A percentile compares a stretch with the other conserved stretches of the same genome.
Conservation (phyloP, 2,329 filamentous ascomycete genomes). For the Trichophyton verrucosum region DNA sequence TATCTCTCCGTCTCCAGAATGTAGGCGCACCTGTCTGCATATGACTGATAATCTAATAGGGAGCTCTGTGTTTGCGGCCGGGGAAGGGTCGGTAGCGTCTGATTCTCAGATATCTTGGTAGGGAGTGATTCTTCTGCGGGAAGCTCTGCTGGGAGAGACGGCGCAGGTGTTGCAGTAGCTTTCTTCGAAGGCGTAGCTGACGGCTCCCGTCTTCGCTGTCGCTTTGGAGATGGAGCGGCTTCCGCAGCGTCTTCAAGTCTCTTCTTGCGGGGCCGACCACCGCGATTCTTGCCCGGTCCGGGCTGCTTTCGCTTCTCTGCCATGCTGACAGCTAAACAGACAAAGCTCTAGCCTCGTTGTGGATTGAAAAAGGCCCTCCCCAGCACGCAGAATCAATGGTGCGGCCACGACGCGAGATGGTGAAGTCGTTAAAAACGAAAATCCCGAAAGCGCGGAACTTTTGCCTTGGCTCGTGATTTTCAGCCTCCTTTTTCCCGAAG, state of each 20-base stretch:
- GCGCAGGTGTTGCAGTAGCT: slow-evolving; percentile 19
- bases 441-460: slow-evolving; percentile 3
- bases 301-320: slow-evolving; percentile 34
- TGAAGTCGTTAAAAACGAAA: background rate
- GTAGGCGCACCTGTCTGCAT: slow-evolving; percentile 40
- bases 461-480: background rate
- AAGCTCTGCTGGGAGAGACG: slow-evolving; percentile 11
- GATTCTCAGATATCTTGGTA: slow-evolving; percentile 40
- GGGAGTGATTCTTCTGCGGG: slow-evolving; percentile 34
- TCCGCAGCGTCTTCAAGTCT: slow-evolving; percentile 29
- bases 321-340: slow-evolving; percentile 16
- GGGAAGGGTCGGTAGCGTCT: slow-evolving; percentile 42
- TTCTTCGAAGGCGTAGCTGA: slow-evolving; percentile 21
- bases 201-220: slow-evolving; percentile 8
- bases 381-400: background rate
- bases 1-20: background rate
- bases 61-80: slow-evolving; percentile 39
- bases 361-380: background rate
- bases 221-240: slow-evolving; percentile 14
- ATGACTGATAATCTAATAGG: slow-evolving; percentile 45
- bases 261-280: slow-evolving; percentile 30
- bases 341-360: background rate
- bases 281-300: slow-evolving; percentile 31
- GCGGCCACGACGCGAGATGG: background rate
- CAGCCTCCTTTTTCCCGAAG: background rate